Evolutionary conservation across 192 early-diverging fungal genomes (phyloP).

Genomic region (Coemansia javaensis): DNA sequence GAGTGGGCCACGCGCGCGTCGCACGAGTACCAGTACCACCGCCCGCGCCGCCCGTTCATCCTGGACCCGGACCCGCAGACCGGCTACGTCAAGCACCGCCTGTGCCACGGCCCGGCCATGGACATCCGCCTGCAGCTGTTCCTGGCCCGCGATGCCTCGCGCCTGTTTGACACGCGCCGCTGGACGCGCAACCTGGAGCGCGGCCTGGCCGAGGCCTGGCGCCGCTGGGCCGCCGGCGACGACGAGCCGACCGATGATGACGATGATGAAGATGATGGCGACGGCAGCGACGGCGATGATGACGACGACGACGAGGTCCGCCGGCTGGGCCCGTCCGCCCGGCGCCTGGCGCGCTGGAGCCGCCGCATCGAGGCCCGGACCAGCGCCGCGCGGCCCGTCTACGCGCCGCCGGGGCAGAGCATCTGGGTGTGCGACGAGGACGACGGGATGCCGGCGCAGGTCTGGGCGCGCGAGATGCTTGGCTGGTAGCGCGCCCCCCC

Average conservation of each 20-base stretch:
- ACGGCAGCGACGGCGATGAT: background rate
- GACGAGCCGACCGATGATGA: constrained; percentile 17
- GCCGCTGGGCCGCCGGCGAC: constrained; percentile 57
- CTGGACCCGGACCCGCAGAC: constrained; percentile 28
- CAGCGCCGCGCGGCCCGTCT: constrained; percentile 10
- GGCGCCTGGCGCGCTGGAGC: constrained; percentile 21
- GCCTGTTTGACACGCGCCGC: constrained; percentile 80
- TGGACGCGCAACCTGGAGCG: constrained; percentile 83
- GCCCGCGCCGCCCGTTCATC: constrained; percentile 9
- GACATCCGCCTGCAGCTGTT: constrained; percentile 68
- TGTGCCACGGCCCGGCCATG: constrained; percentile 52
- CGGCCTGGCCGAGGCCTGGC: constrained; percentile 68
- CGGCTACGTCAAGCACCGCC: constrained; percentile 22
- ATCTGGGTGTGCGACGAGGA: constrained; percentile 49
- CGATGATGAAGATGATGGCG: background rate
- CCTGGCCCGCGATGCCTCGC: constrained; percentile 69
- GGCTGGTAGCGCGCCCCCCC: constrained; percentile 9
- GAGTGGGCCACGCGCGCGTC: constrained; percentile 52
- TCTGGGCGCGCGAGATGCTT: constrained; percentile 36
- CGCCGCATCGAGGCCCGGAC: constrained; percentile 27
- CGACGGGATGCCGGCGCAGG: constrained; percentile 45
- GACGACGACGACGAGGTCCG: background rate
- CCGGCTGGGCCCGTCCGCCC: background rate
- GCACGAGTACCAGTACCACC: constrained; percentile 22
- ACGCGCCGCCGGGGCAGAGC: constrained; percentile 35